Evolutionary conservation across 176 grass and related monocot genomes (phyloP).

Genomic region (Calamus simplicifolius): DNA sequence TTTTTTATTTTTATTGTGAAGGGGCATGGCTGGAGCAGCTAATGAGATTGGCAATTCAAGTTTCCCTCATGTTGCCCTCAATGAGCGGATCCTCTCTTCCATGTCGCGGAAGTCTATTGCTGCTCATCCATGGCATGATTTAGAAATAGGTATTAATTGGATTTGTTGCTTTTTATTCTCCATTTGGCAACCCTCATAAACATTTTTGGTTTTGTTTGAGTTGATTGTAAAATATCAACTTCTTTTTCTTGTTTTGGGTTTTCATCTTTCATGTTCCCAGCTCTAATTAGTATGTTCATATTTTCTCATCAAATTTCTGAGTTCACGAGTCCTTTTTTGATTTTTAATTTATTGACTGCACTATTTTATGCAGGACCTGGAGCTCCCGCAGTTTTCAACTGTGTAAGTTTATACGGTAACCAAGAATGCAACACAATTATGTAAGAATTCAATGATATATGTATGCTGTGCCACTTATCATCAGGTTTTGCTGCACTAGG

Average conservation of each 20-base stretch:
- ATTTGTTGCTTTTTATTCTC: no score
- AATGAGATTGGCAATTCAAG: conserved; percentile 29
- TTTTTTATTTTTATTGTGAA: conserved; percentile 1
- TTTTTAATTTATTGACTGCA: conserved; percentile 10
- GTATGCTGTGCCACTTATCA: conserved; percentile 7
- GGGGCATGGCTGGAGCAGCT: conserved; percentile 68
- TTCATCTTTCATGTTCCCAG: no score
- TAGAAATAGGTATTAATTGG: conserved; percentile 61
- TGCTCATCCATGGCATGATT: conserved; percentile 96
- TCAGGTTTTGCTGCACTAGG: no score
- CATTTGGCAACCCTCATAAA: no score
- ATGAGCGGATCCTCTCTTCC: conserved; percentile 85
- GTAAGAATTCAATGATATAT: background rate
- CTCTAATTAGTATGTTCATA: no score
- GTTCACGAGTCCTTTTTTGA: no score
- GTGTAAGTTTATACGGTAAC: conserved; percentile 47
- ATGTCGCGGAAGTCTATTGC: conserved; percentile 70
- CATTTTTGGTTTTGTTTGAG: background rate
- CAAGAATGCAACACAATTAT: background rate
- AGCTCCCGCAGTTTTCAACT: conserved; percentile 85
- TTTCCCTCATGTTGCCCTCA: conserved; percentile 41
- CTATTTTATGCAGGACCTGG: conserved; percentile 65
- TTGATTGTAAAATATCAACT: background rate
- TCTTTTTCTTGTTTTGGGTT: no score
- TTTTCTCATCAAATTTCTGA: no score